Evolutionary conservation across 2,329 filamentous ascomycete species (phyloP).

Genomic region (Ophiosphaerella korrae): DNA sequence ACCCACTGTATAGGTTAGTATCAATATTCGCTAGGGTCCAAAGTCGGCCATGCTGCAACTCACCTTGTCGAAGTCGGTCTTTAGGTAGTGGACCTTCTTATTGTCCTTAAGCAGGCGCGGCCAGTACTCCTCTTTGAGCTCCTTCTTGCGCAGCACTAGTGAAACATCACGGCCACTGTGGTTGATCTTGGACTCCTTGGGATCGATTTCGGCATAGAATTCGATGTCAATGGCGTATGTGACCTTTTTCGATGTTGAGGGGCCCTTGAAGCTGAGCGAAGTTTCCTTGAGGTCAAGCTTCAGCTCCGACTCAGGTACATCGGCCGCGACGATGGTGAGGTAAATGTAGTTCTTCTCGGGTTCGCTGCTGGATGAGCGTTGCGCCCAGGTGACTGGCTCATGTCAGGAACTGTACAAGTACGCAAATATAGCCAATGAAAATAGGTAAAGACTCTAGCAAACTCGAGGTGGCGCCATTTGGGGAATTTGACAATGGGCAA

Average conservation of each 20-base stretch:
- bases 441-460: no score
- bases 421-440: background rate
- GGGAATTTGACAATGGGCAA: slow-evolving; percentile 16
- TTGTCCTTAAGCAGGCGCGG: slow-evolving; percentile 88
- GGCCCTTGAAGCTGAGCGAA: slow-evolving; percentile 81
- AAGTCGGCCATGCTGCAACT: slow-evolving; percentile 23
- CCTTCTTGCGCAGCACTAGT: slow-evolving; percentile 95
- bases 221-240: slow-evolving; percentile 86
- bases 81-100: slow-evolving; percentile 92
- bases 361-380: slow-evolving; percentile 84
- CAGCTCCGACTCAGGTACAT: slow-evolving; percentile 75
- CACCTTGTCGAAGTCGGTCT: slow-evolving; percentile 98
- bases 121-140: slow-evolving; percentile 93
- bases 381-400: slow-evolving; percentile 86
- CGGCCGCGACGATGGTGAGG: slow-evolving; percentile 86
- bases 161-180: slow-evolving; percentile 89
- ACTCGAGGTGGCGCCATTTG: background rate
- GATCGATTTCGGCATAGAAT: slow-evolving; percentile 90
- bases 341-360: slow-evolving; percentile 91
- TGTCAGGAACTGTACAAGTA: slow-evolving; percentile 22
- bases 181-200: slow-evolving; percentile 79
- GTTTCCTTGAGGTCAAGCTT: slow-evolving; percentile 76
- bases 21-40: background rate
- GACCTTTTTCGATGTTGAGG: slow-evolving; percentile 81
- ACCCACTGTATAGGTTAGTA: slow-evolving; percentile 68